Evolutionary conservation across 202 grass and related monocot genomes (phyloP), one percentile per base, ranked within the genome.

Genomic region (Elaeis oleifera): DNA sequence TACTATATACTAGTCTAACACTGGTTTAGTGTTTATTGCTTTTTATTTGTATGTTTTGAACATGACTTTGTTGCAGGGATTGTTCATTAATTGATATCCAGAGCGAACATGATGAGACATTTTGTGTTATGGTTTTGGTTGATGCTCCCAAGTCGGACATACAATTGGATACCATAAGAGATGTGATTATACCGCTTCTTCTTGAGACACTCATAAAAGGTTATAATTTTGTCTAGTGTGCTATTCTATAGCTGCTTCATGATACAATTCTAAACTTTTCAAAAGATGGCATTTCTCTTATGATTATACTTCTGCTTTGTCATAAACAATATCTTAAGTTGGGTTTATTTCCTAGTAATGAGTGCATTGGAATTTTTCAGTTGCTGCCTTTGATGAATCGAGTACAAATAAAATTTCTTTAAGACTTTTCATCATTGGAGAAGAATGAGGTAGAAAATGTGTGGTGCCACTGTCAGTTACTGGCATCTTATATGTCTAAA

Each of bases 181-280:
- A 83, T 8, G 71, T 32, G 27, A 73, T 88, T 17, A 79, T 96
- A 74, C 87, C 87, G 68, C 59, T 59, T 49, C 70, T 91, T 21
- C 71, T 89, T 48, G 67, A 74, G 52, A 74, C 64, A 61, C 76
- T 81, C 49, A 56, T 90, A 59, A 88, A 89, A 96, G 87, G 91
- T 96, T 52, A 80, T 75, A 65, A 58, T 61, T 5, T 61, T 54
- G 54, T 53, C 54, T n/a, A 58, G 23, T 50, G 60, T 66, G 28
- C 53, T 56, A 26, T 39, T 16, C 27, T 54, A 19, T 27, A 56
- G 60, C 61, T 59, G n/a, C 29, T 64, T 28, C 20, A 25, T 53
- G 55, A 49, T 63, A 36, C 59, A 13, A 44, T 44, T 44, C 36
- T 44, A 44, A 14, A 44, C 36, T 44, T 44, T 44, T 44, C 2